Percentiles rank a stretch among this genome's conserved stretches.
phyloP scores from a whole-genome alignment of 495 filamentous ascomycete species.

The Hypoxylon perforatum region DNA sequence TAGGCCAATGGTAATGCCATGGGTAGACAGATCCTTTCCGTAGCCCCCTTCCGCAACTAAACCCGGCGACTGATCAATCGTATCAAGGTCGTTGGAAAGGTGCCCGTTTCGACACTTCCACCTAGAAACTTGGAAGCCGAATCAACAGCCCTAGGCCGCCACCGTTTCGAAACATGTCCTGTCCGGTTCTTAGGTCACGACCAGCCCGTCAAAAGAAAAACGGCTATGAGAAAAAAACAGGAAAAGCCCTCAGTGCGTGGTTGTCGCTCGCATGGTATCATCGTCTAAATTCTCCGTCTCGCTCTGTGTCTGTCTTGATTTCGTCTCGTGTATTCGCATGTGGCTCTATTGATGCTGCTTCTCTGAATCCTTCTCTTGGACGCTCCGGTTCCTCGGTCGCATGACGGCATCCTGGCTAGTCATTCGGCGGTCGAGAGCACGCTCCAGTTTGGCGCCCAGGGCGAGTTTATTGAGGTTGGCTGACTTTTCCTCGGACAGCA shows the following conservation, averaged over 20 bases:
- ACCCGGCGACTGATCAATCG: no score
- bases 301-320: not conserved
- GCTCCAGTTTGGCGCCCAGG: conserved; percentile 91
- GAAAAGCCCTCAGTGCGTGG: conserved; percentile 11
- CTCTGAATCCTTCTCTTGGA: conserved; percentile 50
- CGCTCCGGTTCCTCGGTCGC: conserved; percentile 61
- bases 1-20: no score
- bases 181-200: conserved; percentile 3
- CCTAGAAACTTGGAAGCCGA: no score
- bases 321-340: not conserved
- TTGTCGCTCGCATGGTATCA: conserved; percentile 36
- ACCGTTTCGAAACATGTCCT: conserved; percentile 1
- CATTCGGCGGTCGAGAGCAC: conserved; percentile 91
- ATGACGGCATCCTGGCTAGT: conserved; percentile 90
- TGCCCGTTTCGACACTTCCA: no score
- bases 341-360: conserved; percentile 36
- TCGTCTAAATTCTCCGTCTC: conserved; percentile 12
- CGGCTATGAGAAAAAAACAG: conserved; percentile 9
- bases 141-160: no score
- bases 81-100: no score
- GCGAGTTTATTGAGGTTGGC: conserved; percentile 90
- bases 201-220: conserved; percentile 10
- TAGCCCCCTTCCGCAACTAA: no score
- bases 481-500: conserved; percentile 81
- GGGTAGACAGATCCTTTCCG: no score